Base-by-base conservation (phyloP, 2,329 filamentous ascomycete species). In the Epichloe coenophiala region DNA sequence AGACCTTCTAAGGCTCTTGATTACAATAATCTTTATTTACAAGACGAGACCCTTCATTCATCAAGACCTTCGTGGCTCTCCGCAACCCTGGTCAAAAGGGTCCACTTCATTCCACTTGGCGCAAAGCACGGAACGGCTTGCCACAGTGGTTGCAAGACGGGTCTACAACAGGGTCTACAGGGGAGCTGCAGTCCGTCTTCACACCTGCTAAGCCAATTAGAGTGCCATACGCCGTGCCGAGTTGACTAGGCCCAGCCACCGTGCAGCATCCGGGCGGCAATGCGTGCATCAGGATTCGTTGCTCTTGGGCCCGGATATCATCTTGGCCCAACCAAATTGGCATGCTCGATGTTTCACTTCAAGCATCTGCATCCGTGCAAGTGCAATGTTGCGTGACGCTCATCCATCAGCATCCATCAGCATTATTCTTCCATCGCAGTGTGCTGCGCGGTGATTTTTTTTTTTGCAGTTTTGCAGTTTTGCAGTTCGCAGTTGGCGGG, bases 211-310 rank as follows among this genome's bases (percentile, higher is more conserved):
- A 39, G 45, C 71, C 70, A 73, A 74, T 73, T 59, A 69, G 52
- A 51, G 46, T 15, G 46, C 43, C n/a, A 51, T 53, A 44, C 49
- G 52, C 55, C 58, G 70, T 73, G 71, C 72, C 65, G 60, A 47
- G 4, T n/a, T 21, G 31, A 12, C 38, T 21, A 15, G 38, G 31
- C 17, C 43, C 48, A 41, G 48, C 50, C 43, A 61, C 60, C 63
- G 64, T 54, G 57, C 64, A 64, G 64, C 64, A 65, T 54, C 61
- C 27, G 64, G 71, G 72, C 72, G 72, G 72, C 65, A 74, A 74
- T 60, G 61, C 58, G 56, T 51, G 57, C 54, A 33, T 51, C 55
- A 46, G 58, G 61, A 65, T 66, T 66, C 61, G 63, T 58, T 45
- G 13, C n/a, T 7, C 45, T 13, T 31, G 27, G 27, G 27, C 27